A percentile compares a stretch with the other conserved stretches of the same genome.
These are phyloP conservation scores for Aspergillus luchuensis DNA, from an alignment of 2,329 filamentous ascomycete species.

Conservation along the genomic window DNA sequence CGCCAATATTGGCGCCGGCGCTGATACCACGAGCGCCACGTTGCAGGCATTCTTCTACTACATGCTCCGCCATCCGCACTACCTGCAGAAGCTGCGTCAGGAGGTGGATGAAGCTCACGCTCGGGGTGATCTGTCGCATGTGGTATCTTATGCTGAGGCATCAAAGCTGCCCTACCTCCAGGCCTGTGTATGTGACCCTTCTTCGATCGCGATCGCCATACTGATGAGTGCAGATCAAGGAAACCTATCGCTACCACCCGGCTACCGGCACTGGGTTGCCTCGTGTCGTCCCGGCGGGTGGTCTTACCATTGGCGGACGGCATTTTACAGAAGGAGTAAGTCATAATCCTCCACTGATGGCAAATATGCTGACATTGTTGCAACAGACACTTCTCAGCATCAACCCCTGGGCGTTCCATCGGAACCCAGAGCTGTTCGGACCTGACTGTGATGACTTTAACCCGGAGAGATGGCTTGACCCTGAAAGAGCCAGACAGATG, in stretches of 20 bases:
- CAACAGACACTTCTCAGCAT: constrained; percentile 30
- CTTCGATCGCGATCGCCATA: neutral
- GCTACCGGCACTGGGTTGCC: constrained; percentile 33
- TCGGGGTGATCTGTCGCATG: constrained; percentile 22
- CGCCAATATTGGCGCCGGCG: constrained; percentile 42
- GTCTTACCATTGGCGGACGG: constrained; percentile 34
- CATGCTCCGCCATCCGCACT: constrained; percentile 31
- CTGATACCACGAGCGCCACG: constrained; percentile 41
- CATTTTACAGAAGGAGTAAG: constrained; percentile 32
- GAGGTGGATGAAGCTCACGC: constrained; percentile 29
- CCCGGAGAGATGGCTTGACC: constrained; percentile 29
- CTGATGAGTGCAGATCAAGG: constrained; percentile 34
- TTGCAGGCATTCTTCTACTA: constrained; percentile 42
- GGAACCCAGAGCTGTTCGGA: constrained; percentile 24
- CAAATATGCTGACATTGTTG: neutral
- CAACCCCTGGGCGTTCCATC: constrained; percentile 36
- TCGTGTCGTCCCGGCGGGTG: constrained; percentile 33
- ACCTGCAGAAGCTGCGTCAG: constrained; percentile 18
- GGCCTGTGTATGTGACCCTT: constrained; percentile 31
- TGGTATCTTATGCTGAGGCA: constrained; percentile 31
- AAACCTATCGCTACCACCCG: constrained; percentile 40
- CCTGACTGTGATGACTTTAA: constrained; percentile 27
- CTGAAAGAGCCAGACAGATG: constrained; percentile 9
- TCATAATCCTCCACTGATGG: neutral
- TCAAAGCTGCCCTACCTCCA: constrained; percentile 39